Conservation (phyloP, 352 stramenopile species). For the Globisporangium iwayamae region DNA sequence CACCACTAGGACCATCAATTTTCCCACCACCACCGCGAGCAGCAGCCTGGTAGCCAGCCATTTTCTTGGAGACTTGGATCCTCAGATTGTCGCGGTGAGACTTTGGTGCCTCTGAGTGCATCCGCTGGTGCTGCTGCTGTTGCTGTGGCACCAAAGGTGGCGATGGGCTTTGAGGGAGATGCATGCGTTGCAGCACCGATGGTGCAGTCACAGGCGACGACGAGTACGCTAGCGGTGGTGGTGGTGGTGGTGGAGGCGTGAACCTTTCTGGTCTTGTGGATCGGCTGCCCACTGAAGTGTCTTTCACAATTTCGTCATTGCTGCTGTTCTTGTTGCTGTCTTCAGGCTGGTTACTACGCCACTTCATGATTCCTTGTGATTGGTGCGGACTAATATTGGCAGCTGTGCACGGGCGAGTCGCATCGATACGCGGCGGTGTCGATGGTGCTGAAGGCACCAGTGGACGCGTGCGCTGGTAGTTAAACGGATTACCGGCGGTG, state of each 20-base stretch:
- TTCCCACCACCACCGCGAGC: not conserved
- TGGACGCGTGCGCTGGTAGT: constrained; percentile 24
- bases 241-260: not conserved
- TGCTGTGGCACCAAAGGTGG: constrained; percentile 6
- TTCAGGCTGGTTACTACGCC: constrained; percentile 7
- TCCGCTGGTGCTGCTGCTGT: constrained; percentile 1
- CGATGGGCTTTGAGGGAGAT: constrained; percentile 14
- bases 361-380: constrained; percentile 22
- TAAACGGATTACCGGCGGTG: constrained; percentile 1
- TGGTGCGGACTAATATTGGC: constrained; percentile 21
- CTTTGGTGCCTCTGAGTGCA: constrained; percentile 10
- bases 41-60: constrained; percentile 29
- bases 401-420: constrained; percentile 14
- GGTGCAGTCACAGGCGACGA: constrained; percentile 25
- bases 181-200: constrained; percentile 7
- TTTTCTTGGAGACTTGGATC: constrained; percentile 80
- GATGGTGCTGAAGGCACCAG: constrained; percentile 24
- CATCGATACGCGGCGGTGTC: constrained; percentile 20
- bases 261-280: not conserved
- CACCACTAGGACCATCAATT: not conserved
- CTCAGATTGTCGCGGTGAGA: constrained; percentile 52
- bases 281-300: not conserved
- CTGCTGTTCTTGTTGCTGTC: not conserved
- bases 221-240: constrained; percentile 29
- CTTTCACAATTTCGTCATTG: not conserved